Evolutionary conservation across 2,329 filamentous ascomycete species (phyloP).

Genomic region (Ustulina deusta): DNA sequence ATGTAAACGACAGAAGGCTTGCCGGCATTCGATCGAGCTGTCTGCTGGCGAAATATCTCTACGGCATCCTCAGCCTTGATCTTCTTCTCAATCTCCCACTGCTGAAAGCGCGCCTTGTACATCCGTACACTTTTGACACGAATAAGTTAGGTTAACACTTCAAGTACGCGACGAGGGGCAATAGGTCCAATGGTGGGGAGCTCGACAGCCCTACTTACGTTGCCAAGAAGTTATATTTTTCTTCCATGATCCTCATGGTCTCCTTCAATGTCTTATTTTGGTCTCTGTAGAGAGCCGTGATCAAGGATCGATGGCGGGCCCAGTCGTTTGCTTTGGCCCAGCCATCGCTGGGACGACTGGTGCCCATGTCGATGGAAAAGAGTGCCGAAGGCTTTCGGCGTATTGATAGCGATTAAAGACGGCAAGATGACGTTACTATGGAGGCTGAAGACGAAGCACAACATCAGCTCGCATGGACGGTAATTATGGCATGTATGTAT

Average conservation of each 20-base stretch:
- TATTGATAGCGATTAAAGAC: background rate
- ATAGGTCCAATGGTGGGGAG: background rate
- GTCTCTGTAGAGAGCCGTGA: conserved; percentile 47
- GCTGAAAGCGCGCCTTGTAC: conserved; percentile 51
- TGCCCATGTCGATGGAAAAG: conserved; percentile 39
- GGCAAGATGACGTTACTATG: conserved; percentile 9
- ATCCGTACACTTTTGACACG: conserved; percentile 46
- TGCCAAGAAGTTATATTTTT: conserved; percentile 65
- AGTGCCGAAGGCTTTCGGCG: background rate
- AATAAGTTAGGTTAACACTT: conserved; percentile 18
- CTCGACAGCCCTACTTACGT: conserved; percentile 43
- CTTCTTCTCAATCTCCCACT: conserved; percentile 52
- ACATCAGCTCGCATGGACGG: conserved; percentile 16
- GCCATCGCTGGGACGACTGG: conserved; percentile 41
- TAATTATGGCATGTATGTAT: background rate
- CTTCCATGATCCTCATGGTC: conserved; percentile 49
- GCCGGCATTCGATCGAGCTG: conserved; percentile 46
- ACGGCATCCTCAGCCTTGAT: conserved; percentile 50
- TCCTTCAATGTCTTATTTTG: conserved; percentile 50
- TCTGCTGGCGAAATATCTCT: conserved; percentile 51
- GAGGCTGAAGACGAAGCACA: conserved; percentile 18
- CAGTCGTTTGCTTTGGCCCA: conserved; percentile 48
- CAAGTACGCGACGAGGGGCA: background rate
- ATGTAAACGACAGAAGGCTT: conserved; percentile 49
- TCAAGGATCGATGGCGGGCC: conserved; percentile 44